phyloP scores from a whole-genome alignment of 2,329 filamentous ascomycete species.

The Penicillium thymicola region DNA sequence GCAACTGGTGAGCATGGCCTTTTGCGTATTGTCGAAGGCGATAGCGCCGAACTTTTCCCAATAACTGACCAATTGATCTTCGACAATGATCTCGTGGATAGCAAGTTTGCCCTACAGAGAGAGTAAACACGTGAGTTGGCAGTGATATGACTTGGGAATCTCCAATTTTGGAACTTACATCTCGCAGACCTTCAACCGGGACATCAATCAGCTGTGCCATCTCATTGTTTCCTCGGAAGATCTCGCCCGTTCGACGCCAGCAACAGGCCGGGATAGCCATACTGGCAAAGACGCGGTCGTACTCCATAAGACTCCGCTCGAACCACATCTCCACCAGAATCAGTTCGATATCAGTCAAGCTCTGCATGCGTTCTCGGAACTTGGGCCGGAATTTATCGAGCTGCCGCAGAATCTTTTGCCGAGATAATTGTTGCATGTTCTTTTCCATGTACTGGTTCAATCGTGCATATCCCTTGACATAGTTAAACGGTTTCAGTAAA shows the following conservation, averaged over 20 bases:
- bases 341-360: conserved; percentile 87
- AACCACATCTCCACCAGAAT: conserved; percentile 99
- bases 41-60: conserved; percentile 99
- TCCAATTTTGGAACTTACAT: conserved; percentile 59
- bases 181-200: conserved; percentile 82
- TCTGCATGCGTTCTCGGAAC: conserved; percentile 92
- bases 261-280: conserved; percentile 99
- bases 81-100: conserved; percentile 90
- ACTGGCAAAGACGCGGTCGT: conserved; percentile 95
- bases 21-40: conserved; percentile 89
- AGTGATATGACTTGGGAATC: background rate
- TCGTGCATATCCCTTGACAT: conserved; percentile 90
- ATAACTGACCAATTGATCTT: conserved; percentile 92
- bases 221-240: conserved; percentile 95
- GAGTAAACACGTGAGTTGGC: background rate
- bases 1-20: conserved; percentile 92
- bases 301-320: conserved; percentile 92
- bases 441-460: conserved; percentile 88
- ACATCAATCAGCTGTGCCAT: conserved; percentile 97
- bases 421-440: conserved; percentile 75
- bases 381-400: conserved; percentile 91
- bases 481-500: conserved; percentile 94
- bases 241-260: conserved; percentile 94
- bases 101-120: conserved; percentile 76
- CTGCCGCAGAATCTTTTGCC: conserved; percentile 87